Evolutionary conservation across 164 flowering plant species (phyloP).

Genomic region (Sextonia rubra): DNA sequence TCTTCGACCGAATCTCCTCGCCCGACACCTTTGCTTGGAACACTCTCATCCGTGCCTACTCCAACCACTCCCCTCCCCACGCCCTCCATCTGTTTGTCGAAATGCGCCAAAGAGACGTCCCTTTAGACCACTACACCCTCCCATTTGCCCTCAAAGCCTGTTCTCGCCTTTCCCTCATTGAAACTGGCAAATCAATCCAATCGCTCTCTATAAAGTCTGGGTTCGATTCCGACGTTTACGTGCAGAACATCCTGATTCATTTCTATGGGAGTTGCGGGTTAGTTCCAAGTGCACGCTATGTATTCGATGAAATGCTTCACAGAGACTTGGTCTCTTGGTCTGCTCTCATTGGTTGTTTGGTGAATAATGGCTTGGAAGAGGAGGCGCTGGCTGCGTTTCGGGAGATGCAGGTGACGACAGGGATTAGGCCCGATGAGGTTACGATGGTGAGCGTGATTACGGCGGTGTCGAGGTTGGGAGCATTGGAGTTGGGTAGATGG

Average conservation of each 20-base stretch:
- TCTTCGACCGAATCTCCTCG: constrained; percentile 13
- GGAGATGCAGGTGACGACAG: constrained; percentile 34
- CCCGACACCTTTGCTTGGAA: constrained; percentile 20
- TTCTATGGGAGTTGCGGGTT: constrained; percentile 27
- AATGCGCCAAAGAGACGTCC: constrained; percentile 14
- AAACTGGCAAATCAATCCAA: constrained; percentile 22
- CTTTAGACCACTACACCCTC: constrained; percentile 29
- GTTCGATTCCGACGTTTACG: constrained; percentile 25
- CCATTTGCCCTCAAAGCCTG: constrained; percentile 43
- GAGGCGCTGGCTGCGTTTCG: constrained; percentile 33
- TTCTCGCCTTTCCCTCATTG: constrained; percentile 21
- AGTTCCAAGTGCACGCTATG: constrained; percentile 17
- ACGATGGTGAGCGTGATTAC: constrained; percentile 35
- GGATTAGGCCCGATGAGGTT: constrained; percentile 33
- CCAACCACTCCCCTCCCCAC: constrained; percentile 5
- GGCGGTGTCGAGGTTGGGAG: constrained; percentile 34
- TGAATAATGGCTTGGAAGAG: constrained; percentile 25
- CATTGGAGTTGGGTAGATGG: constrained; percentile 42
- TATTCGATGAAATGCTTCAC: constrained; percentile 33
- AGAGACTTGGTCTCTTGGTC: constrained; percentile 47
- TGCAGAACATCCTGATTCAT: constrained; percentile 32
- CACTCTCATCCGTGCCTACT: constrained; percentile 20
- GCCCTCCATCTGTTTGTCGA: constrained; percentile 13
- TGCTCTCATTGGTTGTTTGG: constrained; percentile 26
- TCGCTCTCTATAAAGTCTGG: constrained; percentile 30